Evolutionary conservation across 140 eudicot species (phyloP).

Genomic region (Anethum foeniculum): DNA sequence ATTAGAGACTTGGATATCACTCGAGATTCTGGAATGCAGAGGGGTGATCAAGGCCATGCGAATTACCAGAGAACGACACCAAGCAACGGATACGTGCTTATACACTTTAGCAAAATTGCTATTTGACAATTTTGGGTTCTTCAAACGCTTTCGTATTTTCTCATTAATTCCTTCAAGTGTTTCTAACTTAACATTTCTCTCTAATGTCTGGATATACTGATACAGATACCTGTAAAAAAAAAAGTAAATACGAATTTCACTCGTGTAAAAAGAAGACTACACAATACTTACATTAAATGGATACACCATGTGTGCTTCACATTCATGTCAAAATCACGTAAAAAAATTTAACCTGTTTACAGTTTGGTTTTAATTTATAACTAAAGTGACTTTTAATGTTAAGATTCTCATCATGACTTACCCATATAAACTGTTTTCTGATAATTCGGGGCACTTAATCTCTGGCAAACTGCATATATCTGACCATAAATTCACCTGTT

Average conservation of each 20-base stretch:
- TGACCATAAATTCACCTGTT: slow-evolving; percentile 82
- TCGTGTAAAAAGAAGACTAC: not conserved
- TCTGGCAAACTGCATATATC: slow-evolving; percentile 79
- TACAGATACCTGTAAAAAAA: slow-evolving; percentile 60
- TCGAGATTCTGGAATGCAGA: slow-evolving; percentile 37
- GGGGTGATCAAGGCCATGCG: slow-evolving; percentile 76
- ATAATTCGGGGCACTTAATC: slow-evolving; percentile 67
- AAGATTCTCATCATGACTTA: slow-evolving; percentile 22
- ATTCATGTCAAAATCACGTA: not conserved
- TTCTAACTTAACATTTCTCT: slow-evolving; percentile 63
- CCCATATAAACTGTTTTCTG: slow-evolving; percentile 84
- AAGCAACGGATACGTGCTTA: slow-evolving; percentile 74
- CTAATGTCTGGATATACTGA: slow-evolving; percentile 67
- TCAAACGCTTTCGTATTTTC: slow-evolving; percentile 85
- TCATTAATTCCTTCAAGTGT: slow-evolving; percentile 83
- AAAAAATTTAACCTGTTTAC: not conserved
- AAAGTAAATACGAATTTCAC: slow-evolving; percentile 13
- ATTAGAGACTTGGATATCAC: slow-evolving; percentile 34
- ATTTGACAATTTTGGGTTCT: slow-evolving; percentile 82
- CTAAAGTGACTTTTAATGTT: not conserved
- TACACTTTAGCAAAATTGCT: slow-evolving; percentile 64
- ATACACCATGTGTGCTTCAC: not conserved
- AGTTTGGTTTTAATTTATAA: not conserved
- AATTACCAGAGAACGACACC: slow-evolving; percentile 81
- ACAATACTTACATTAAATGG: not conserved